phyloP scores from a whole-genome alignment of 2,329 filamentous ascomycete species.

The Didymella exigua region DNA sequence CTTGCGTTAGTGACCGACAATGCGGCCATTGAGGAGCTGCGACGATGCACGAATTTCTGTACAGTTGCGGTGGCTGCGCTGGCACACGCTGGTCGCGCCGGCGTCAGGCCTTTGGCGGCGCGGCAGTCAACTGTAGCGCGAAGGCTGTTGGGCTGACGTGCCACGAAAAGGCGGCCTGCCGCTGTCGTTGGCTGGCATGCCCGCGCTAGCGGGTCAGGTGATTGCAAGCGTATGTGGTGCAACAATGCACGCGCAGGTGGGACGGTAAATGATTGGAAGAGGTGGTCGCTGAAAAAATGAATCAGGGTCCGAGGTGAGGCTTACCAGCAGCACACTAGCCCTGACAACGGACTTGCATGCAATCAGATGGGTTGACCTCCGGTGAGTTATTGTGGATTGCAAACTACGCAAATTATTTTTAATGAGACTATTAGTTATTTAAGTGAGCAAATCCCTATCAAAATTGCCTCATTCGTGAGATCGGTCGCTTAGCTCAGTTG shows the following conservation, averaged over 20 bases:
- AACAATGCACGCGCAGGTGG: slow-evolving; percentile 11
- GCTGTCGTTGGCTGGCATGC: slow-evolving; percentile 17
- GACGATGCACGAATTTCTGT: slow-evolving; percentile 1
- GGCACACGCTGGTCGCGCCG: not conserved
- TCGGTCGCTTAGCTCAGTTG: slow-evolving; percentile 23
- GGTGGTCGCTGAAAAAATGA: not conserved
- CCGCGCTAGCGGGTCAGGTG: slow-evolving; percentile 19
- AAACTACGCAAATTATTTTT: too few species aligned
- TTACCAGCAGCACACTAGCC: too few species aligned
- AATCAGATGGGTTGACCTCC: too few species aligned
- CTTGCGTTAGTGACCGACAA: slow-evolving; percentile 9
- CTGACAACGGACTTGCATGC: too few species aligned
- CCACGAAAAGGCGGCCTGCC: slow-evolving; percentile 12
- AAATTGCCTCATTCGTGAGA: not conserved
- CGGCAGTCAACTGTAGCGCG: slow-evolving; percentile 17
- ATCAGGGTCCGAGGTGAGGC: too few species aligned
- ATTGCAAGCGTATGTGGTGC: slow-evolving; percentile 17
- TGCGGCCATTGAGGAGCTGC: slow-evolving; percentile 6
- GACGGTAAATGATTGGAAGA: not conserved
- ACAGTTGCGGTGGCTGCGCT: slow-evolving; percentile 4
- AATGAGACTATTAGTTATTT: not conserved
- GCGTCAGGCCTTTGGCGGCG: slow-evolving; percentile 14
- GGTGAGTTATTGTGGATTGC: too few species aligned
- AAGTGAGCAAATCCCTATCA: not conserved
- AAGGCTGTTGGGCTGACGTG: slow-evolving; percentile 12